These are phyloP conservation scores for Glycyrrhiza uralensis DNA, from an alignment of 306 rosid species.

Conservation along the genomic window DNA sequence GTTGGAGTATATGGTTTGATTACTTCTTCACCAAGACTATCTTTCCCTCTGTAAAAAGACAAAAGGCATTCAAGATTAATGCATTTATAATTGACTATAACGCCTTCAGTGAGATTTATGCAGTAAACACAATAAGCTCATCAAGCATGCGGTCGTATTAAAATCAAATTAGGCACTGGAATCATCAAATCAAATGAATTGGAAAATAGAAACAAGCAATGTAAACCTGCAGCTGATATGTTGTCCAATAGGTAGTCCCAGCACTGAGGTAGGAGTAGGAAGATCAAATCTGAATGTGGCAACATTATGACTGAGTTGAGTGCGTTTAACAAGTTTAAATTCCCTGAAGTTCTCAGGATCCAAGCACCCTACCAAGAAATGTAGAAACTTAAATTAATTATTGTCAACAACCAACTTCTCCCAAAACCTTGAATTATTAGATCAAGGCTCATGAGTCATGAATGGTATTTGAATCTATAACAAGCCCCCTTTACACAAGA, in stretches of 20 bases:
- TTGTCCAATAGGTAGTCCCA: constrained; percentile 94
- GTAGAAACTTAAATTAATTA: not conserved
- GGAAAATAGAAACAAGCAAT: constrained; percentile 3
- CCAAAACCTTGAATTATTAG: not conserved
- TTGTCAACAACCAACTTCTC: not conserved
- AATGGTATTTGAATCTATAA: not conserved
- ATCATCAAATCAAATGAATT: not conserved
- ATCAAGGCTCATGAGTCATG: not conserved
- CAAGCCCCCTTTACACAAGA: not conserved
- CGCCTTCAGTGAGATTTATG: not conserved
- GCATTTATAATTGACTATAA: not conserved
- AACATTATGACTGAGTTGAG: constrained; percentile 80
- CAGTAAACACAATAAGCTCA: not conserved
- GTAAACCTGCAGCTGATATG: constrained; percentile 84
- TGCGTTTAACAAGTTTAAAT: constrained; percentile 67
- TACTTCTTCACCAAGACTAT: constrained; percentile 70
- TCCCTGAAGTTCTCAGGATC: constrained; percentile 68
- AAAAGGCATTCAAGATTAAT: not conserved
- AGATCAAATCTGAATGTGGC: constrained; percentile 73
- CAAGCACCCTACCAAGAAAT: constrained; percentile 48
- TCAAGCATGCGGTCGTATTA: not conserved
- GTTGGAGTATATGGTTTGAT: constrained; percentile 81
- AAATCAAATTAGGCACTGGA: not conserved
- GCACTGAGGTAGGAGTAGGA: constrained; percentile 50
- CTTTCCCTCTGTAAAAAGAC: constrained; percentile 61